Evolutionary conservation across 108 stramenopile species (phyloP).

Genomic region (Bacterosira constricta): DNA sequence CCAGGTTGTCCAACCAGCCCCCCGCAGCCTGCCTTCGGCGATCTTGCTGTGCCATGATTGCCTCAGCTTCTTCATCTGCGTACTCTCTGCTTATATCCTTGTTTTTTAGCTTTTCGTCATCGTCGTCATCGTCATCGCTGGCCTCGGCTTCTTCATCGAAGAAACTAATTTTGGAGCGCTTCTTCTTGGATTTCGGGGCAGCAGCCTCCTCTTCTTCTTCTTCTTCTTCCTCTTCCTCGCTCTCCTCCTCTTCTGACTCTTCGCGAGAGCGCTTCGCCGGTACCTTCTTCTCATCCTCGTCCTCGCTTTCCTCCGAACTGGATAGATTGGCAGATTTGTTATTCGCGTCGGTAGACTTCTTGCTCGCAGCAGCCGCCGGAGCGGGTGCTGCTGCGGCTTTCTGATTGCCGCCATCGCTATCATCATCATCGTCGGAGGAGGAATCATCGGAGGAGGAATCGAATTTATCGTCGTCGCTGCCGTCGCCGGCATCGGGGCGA

Average conservation of each 20-base stretch:
- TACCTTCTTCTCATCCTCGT: conserved; percentile 22
- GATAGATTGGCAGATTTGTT: conserved; percentile 25
- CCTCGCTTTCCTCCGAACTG: conserved; percentile 23
- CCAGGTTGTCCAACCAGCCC: conserved; percentile 38
- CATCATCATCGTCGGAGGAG: conserved; percentile 26
- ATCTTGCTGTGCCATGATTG: conserved; percentile 85
- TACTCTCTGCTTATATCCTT: conserved; percentile 78
- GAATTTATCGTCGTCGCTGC: conserved; percentile 54
- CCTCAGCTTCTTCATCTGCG: conserved; percentile 87
- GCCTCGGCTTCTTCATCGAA: conserved; percentile 92
- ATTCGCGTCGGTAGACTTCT: neutral
- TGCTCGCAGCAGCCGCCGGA: neutral
- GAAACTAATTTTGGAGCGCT: conserved; percentile 68
- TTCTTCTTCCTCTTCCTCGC: conserved; percentile 38
- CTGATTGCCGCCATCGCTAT: conserved; percentile 21
- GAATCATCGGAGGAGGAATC: conserved; percentile 48
- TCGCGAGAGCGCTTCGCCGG: conserved; percentile 39
- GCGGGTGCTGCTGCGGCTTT: neutral
- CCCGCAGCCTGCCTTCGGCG: conserved; percentile 73
- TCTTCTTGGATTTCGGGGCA: conserved; percentile 46
- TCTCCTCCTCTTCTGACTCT: conserved; percentile 63
- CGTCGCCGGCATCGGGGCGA: conserved; percentile 42
- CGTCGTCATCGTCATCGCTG: conserved; percentile 82
- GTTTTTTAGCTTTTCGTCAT: conserved; percentile 75
- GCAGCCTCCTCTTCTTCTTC: conserved; percentile 23